These are phyloP conservation scores for Teratosphaeria nubilosa DNA, from an alignment of 2,329 filamentous ascomycete genomes.

Conservation along the genomic window DNA sequence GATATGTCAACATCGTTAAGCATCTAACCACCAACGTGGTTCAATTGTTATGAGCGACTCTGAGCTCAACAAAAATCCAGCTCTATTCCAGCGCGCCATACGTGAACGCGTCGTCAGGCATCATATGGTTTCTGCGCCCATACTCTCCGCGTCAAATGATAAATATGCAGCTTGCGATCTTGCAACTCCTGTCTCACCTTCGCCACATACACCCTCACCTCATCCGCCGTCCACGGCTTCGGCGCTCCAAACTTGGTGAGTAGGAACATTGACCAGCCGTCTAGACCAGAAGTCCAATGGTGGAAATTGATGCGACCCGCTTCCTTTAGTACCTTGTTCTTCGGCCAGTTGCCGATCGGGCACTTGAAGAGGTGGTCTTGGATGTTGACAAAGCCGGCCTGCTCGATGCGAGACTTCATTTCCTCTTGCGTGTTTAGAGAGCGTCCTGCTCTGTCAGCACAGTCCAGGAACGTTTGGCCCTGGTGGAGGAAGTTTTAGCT, in stretches of 20 bases:
- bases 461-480: background rate
- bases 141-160: background rate
- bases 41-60: background rate
- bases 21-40: background rate
- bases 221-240: slow-evolving; percentile 1
- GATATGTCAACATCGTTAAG: background rate
- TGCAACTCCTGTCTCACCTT: slow-evolving; percentile 1
- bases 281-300: background rate
- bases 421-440: background rate
- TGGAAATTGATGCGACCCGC: slow-evolving; percentile 1
- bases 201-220: slow-evolving; percentile 1
- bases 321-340: slow-evolving; percentile 1
- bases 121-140: background rate
- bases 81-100: background rate
- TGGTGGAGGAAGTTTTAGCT: background rate
- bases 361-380: slow-evolving; percentile 2
- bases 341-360: background rate
- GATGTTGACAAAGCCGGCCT: background rate
- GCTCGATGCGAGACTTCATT: slow-evolving; percentile 1
- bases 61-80: background rate
- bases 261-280: slow-evolving; percentile 1
- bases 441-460: background rate
- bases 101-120: background rate
- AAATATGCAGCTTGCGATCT: background rate
- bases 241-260: background rate